Evolutionary conservation across 1,284 basidiomycete genomes (phyloP), one percentile per base, ranked within the genome.

Genomic region (Cryptococcus jaspeensis): DNA sequence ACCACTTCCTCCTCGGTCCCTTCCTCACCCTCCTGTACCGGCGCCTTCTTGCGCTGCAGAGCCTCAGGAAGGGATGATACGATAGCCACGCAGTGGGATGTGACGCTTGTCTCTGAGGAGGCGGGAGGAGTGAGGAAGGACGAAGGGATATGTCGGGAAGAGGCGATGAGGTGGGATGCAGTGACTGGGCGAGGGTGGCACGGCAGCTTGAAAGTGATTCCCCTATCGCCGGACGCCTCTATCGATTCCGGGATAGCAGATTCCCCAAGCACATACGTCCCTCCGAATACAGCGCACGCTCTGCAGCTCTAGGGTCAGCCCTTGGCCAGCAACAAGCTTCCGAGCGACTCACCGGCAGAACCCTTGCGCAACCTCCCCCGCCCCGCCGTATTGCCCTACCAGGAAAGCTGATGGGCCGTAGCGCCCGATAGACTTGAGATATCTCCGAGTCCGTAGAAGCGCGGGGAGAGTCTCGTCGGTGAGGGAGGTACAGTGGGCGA

Each of bases 321-420:
- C 38, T 38, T 20, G 32, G 2, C 16, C 15, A 44, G 6, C 41
- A 40, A 13, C 9, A 36, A 32, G 35, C 9, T 8, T 9, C 16
- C 4, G 20, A 55, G 20, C 28, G 40, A 68, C 74, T 58, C 45
- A 79, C 78, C 81, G 72, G 75, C 92, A 95, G 73, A 94, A 97
- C 0, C 91, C 92, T 75, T 96, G 92, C 0, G 89, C 84, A n/a
- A 95, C 85, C 70, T 96, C 93, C 2, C 93, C 92, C 0, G 87
- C 81, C 3, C 93, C 92, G 32, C 95, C 95, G 72, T 97, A 98
- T 67, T 97, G 93, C 0, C 91, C 92, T 5, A 98, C 83, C 15
- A 99, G 84, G 77, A 94, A 98, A 0, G 95, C 87, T 0, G 90
- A 92, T 11, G 89, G 79, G 6, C 95, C 95, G 70, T 96, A 98